Evolutionary conservation across 257 asterid genomes (phyloP), one percentile per base, ranked within the genome.

Genomic region (Linaria vulgaris): DNA sequence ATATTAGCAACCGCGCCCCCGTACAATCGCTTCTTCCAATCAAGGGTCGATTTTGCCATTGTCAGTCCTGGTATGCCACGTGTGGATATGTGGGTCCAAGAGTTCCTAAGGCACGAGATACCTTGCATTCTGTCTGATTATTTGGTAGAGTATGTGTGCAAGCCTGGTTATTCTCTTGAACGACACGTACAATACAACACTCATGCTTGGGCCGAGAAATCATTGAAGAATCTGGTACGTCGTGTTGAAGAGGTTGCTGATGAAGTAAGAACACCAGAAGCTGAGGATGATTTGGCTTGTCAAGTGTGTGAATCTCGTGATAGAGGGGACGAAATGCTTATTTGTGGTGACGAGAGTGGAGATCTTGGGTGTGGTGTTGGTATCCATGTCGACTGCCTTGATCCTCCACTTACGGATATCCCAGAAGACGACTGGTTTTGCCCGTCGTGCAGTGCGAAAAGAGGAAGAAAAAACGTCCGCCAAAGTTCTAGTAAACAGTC

Each of bases 1-100:
- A 84, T 87, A 61, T 54, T 92, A 59, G 99, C 97, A 69, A 92
- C 99, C 16, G 84, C 94, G 0, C 97, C 99, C 9, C 96, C 99
- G 7, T 92, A 92, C 75, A 74, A 90, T 7, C 95, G 96, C 7
- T 80, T 84, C 60, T 76, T 92, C 67, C 60, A 79, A 47, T 83
- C 99, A 3, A 69, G 81, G 22, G 54, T 89, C 0, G 94, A 92
- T 52, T 92, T 87, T 41, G 99, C 95, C 49, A 69, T 92, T 51
- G 90, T 89, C 12, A 77, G 89, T 63, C 85, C 94, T 0, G 92
- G 96, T 37, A 84, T 79, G 79, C 88, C 88, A 0, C 94, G 79
- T 13, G 86, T 78, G 0, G 99, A 92, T 69, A 61, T 79, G 68
- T 92, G 99, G 97, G 82, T 92, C 30, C 96, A 89, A 41, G 97